Evolutionary conservation across 176 grass and related monocot species (phyloP), one percentile per base, ranked within the genome.

Genomic region (Zoysia japonica): DNA sequence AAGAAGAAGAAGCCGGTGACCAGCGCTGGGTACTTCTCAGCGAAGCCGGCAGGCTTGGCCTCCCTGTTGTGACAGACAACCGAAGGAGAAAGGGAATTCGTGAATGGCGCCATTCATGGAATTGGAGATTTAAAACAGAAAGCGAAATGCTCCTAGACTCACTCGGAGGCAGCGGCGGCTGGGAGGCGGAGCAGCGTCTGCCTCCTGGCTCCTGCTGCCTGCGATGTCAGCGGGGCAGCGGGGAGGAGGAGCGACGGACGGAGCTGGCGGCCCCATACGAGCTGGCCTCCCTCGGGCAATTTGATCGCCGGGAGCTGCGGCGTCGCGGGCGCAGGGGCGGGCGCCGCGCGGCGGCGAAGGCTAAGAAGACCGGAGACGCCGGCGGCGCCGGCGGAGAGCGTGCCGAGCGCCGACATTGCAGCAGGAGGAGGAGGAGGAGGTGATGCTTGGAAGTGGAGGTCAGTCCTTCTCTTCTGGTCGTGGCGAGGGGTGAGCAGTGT

Each of bases 1-100:
- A 99, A 95, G 90, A 99, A 99, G 88, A 99, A 99, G 86, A 93
- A 99, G 59, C 96, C 96, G 48, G 96, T 99, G 77, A 92, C 74
- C 11, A 99, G 77, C 55, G 82, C 88, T 12, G 92, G 92, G 76
- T 95, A 89, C 86, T 91, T 99, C 37, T 89, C 69, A 5, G 82
- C 59, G 70, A 99, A 86, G 48, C 96, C 76, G 1, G 80, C 68
- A 14, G 81, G 46, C 60, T 95, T 88, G 4, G 84, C 70, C 49
- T 95, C 92, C 81, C 96, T 98, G 13, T 38, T 98, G 13, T 38
- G 3, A 47, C 9, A 11, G 55, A 9, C 14, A 60, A 46, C 3
- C 15, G 35, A 43, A 55, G 16, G 38, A 89, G 54, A 50, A 52
- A 4, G 0, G 11, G 13, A 71, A 50, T 45, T 17, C 28, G 0